Conservation (phyloP, 2,329 filamentous ascomycete species). For the Orbilia ellipsospora region DNA sequence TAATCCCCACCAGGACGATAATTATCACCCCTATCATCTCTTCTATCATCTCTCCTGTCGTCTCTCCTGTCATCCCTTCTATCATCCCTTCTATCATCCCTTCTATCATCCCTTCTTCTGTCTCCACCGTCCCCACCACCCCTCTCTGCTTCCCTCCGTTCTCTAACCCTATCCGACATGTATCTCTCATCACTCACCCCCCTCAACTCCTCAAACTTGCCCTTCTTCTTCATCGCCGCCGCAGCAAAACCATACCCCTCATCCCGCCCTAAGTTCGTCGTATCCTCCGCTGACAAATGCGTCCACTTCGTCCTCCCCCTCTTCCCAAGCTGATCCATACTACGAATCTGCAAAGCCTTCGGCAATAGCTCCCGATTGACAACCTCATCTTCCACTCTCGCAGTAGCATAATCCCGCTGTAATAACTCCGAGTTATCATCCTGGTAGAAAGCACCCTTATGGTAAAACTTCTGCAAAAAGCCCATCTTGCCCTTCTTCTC, state of each 20-base stretch:
- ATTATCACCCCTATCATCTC: slow-evolving; percentile 27
- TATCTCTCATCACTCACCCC: slow-evolving; percentile 72
- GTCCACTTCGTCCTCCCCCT: slow-evolving; percentile 91
- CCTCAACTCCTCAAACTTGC: slow-evolving; percentile 58
- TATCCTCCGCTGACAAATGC: slow-evolving; percentile 90
- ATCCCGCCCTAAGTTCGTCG: slow-evolving; percentile 76
- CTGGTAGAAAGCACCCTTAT: slow-evolving; percentile 95
- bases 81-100: slow-evolving; percentile 29
- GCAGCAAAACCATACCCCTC: slow-evolving; percentile 61
- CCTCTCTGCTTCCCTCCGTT: slow-evolving; percentile 64
- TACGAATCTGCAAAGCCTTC: slow-evolving; percentile 89
- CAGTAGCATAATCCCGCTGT: slow-evolving; percentile 85
- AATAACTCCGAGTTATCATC: slow-evolving; percentile 74
- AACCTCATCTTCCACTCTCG: slow-evolving; percentile 83
- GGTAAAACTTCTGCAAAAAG: slow-evolving; percentile 95
- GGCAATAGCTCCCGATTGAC: slow-evolving; percentile 84
- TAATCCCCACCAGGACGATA: slow-evolving; percentile 22
- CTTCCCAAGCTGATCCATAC: slow-evolving; percentile 92
- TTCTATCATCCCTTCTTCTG: slow-evolving; percentile 22
- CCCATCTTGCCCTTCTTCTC: slow-evolving; percentile 81
- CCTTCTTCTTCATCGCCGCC: slow-evolving; percentile 66
- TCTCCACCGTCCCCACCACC: slow-evolving; percentile 71
- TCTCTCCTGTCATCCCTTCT: slow-evolving; percentile 19
- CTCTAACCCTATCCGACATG: slow-evolving; percentile 71
- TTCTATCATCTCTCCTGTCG: slow-evolving; percentile 20